Conservation (phyloP, 768 basidiomycete genomes). For the Pleurotus platypus region DNA sequence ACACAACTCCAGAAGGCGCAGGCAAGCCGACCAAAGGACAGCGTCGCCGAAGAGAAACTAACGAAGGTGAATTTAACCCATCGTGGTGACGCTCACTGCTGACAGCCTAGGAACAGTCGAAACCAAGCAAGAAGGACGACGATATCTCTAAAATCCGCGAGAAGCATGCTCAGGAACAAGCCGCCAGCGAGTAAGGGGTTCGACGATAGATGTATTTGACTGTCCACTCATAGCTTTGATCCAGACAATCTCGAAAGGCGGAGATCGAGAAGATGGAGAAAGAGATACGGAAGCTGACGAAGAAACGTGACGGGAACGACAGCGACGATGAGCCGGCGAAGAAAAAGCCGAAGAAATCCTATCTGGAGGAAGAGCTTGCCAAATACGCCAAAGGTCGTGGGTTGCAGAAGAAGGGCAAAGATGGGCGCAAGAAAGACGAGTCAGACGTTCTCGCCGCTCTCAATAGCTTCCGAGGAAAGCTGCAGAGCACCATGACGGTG, state of each 20-base stretch:
- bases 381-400: slow-evolving; percentile 73
- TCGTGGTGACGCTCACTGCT: no score
- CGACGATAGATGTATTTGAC: neutral
- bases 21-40: slow-evolving; percentile 12
- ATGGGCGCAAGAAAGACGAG: slow-evolving; percentile 62
- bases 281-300: slow-evolving; percentile 76
- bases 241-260: slow-evolving; percentile 60
- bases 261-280: slow-evolving; percentile 89
- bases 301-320: slow-evolving; percentile 50
- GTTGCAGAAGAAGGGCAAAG: slow-evolving; percentile 46
- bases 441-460: slow-evolving; percentile 65
- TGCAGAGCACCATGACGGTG: slow-evolving; percentile 42
- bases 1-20: slow-evolving; percentile 18
- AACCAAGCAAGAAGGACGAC: slow-evolving; percentile 35
- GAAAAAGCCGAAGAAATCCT: slow-evolving; percentile 63
- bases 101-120: slow-evolving; percentile 20
- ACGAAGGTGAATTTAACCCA: slow-evolving; percentile 7
- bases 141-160: slow-evolving; percentile 75
- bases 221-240: slow-evolving; percentile 1
- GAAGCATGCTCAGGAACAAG: slow-evolving; percentile 70
- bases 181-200: slow-evolving; percentile 50
- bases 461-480: slow-evolving; percentile 66
- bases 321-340: slow-evolving; percentile 63
- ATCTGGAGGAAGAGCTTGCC: slow-evolving; percentile 76
- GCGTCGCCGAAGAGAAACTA: slow-evolving; percentile 20